Evolutionary conservation across 495 filamentous ascomycete species (phyloP).

Genomic region (Aspergillus nanangensis): DNA sequence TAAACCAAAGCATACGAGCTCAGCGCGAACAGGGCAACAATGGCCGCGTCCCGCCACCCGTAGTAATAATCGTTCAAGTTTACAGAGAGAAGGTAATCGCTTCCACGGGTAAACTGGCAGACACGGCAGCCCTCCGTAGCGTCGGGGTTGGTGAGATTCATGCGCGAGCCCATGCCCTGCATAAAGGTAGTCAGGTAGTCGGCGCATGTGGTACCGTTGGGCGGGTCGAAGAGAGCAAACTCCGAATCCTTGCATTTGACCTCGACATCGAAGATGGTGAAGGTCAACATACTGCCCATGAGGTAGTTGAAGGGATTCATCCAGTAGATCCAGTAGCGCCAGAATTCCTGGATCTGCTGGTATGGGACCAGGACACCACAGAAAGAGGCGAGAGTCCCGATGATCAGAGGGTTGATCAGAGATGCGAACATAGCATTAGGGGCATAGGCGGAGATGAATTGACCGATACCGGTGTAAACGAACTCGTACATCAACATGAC

Average conservation of each 20-base stretch:
- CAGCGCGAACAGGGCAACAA: constrained; percentile 41
- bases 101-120: constrained; percentile 45
- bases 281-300: constrained; percentile 55
- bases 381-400: constrained; percentile 55
- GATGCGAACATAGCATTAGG: constrained; percentile 53
- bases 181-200: constrained; percentile 54
- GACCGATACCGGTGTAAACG: constrained; percentile 56
- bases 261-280: constrained; percentile 49
- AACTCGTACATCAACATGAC: constrained; percentile 53
- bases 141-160: constrained; percentile 48
- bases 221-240: constrained; percentile 52
- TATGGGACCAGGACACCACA: constrained; percentile 45
- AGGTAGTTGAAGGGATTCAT: constrained; percentile 69
- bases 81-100: constrained; percentile 32
- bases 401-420: constrained; percentile 51
- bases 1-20: constrained; percentile 46
- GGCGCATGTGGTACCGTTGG: constrained; percentile 42
- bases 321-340: constrained; percentile 74
- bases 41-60: constrained; percentile 39
- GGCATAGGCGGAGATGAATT: constrained; percentile 56
- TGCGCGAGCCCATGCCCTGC: constrained; percentile 39
- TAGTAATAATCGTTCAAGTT: constrained; percentile 40
- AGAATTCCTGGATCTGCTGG: constrained; percentile 50
- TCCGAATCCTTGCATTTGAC: constrained; percentile 57
- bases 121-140: constrained; percentile 53